These are phyloP conservation scores for Serendipita sp. DNA, from an alignment of 768 basidiomycete species.

Conservation along the genomic window DNA sequence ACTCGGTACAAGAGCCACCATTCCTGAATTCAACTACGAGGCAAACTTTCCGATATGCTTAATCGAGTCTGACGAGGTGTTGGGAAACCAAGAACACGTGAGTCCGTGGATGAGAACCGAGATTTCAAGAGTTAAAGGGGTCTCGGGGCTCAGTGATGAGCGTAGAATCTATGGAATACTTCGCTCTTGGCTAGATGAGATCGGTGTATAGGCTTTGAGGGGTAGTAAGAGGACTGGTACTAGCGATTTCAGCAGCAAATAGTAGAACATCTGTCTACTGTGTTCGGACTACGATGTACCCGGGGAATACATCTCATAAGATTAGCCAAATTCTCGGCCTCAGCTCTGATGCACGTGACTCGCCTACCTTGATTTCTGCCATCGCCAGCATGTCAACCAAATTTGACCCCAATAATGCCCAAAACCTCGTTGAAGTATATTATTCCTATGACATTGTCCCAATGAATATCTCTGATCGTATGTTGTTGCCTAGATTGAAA, in stretches of 20 bases:
- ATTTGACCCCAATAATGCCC: constrained; percentile 84
- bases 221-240: too few relatives aligned
- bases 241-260: too few relatives aligned
- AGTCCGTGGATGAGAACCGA: background rate
- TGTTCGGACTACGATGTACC: too few relatives aligned
- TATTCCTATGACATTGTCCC: constrained; percentile 13
- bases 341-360: background rate
- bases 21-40: background rate
- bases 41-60: background rate
- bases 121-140: background rate
- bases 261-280: too few relatives aligned
- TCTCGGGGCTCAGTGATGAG: background rate
- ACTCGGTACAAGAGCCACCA: background rate
- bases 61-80: background rate
- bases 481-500: constrained; percentile 57
- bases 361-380: background rate
- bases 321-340: too few relatives aligned
- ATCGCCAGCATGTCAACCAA: constrained; percentile 10
- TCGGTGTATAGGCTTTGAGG: background rate
- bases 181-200: background rate
- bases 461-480: background rate
- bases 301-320: too few relatives aligned
- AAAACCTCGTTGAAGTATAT: constrained; percentile 72
- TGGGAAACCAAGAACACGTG: background rate
- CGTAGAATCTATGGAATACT: background rate